These are phyloP conservation scores for Colletotrichum australisinense DNA, from an alignment of 2,329 filamentous ascomycete genomes.

Conservation along the genomic window DNA sequence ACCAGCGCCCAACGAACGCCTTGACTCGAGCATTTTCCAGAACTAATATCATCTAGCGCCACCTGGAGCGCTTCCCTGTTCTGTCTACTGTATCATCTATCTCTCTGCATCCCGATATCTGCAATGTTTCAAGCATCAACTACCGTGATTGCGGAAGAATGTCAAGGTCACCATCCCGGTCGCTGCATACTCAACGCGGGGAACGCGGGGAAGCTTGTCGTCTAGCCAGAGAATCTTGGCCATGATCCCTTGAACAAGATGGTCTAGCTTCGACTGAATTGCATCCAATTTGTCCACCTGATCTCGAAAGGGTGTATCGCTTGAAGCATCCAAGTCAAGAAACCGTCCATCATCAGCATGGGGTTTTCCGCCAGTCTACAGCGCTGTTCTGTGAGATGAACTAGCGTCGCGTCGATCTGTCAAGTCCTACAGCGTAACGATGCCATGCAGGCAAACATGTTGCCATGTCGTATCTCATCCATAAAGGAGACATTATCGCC, in stretches of 20 bases:
- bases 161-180: background rate
- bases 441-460: background rate
- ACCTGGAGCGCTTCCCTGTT: background rate
- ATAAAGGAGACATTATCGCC: background rate
- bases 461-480: background rate
- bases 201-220: conserved; percentile 5
- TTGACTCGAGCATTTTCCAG: background rate
- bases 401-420: background rate
- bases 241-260: background rate
- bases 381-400: background rate
- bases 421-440: background rate
- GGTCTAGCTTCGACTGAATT: background rate
- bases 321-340: background rate
- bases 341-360: background rate
- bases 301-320: background rate
- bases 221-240: background rate
- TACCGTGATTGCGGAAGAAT: background rate
- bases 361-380: background rate
- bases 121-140: background rate
- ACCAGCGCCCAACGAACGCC: background rate
- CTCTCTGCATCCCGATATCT: background rate
- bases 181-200: background rate
- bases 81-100: background rate
- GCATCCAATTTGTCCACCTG: background rate
- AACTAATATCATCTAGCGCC: background rate